Base-by-base conservation (phyloP, 495 filamentous ascomycete species). In the Amniculicola lignicola region DNA sequence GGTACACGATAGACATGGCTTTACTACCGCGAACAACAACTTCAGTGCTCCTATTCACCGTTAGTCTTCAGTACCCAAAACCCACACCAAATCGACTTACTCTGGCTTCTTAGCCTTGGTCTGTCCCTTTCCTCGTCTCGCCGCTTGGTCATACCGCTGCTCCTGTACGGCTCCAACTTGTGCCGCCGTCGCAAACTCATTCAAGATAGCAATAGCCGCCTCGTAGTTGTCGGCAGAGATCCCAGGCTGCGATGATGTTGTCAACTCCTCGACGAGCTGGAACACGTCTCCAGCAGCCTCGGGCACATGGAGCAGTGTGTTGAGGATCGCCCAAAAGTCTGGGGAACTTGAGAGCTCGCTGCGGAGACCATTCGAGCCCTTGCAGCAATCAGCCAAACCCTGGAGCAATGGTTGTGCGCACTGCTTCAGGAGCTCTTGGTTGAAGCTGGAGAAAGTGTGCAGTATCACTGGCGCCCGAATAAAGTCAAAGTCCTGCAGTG, bases 161-260 rank as follows among this genome's bases (percentile, higher is more conserved):
- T 96, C 90, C 42, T 85, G 79, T 4, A 79, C 71, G 7, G 89
- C 84, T 5, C 90, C 92, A 19, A 95, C 76, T 61, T 85, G 88
- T 22, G 85, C 93, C 27, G 89, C 87, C 12, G 82, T 85, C 11
- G 92, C 87, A 70, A 96, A 97, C 41, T 91, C 87, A 61, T 95
- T 95, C 35, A 96, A 79, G 40, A 99, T 75, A 10, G 79, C 75
- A 23, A 97, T 81, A 1, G 84, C 84, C 18, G 86, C 83, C 62
- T 95, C 90, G 63, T 97, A 97, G 63, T 99, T 99, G 64, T 99
- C 94, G 7, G 89, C 87, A 19, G 89, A 92, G 22, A 98, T 84
- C 4, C 89, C 88, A 12, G 85, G 80, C 14, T 84, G 82, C 16
- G 77, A 72, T 22, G 67, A 69, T 14, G 83, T 77, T 9, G 86